Evolutionary conservation across 306 rosid genomes (phyloP).

Genomic region (Adenanthera pavonina): DNA sequence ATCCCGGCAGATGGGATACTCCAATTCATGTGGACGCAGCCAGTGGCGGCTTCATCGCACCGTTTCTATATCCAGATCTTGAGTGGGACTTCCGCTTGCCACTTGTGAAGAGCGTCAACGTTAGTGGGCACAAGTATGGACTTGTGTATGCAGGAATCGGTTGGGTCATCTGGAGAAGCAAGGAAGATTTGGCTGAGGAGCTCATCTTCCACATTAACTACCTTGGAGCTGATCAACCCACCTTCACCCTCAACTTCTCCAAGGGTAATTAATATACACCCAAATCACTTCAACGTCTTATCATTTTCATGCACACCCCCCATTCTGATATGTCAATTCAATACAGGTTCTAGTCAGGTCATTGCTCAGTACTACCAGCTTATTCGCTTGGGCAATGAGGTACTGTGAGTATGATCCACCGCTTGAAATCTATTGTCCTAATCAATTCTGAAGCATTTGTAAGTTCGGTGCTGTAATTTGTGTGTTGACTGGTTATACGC

Average conservation of each 20-base stretch:
- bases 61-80: conserved; percentile 85
- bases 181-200: conserved; percentile 86
- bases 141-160: conserved; percentile 93
- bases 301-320: not conserved
- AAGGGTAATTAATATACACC: conserved; percentile 51
- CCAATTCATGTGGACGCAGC: conserved; percentile 98
- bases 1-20: conserved; percentile 78
- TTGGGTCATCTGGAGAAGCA: conserved; percentile 90
- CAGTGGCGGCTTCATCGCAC: conserved; percentile 96
- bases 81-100: conserved; percentile 91
- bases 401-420: conserved; percentile 15
- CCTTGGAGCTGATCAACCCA: conserved; percentile 96
- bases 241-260: conserved; percentile 97
- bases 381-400: conserved; percentile 90
- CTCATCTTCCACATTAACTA: conserved; percentile 96
- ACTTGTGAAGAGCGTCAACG: conserved; percentile 90
- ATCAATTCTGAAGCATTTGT: not conserved
- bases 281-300: not conserved
- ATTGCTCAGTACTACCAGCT: conserved; percentile 97
- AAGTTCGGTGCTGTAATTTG: not conserved
- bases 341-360: conserved; percentile 93
- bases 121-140: conserved; percentile 94
- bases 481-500: conserved; percentile 18
- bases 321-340: not conserved
- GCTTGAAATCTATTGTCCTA: not conserved